phyloP scores from a whole-genome alignment of 768 basidiomycete species.

The Cystofilobasidium capitatum region DNA sequence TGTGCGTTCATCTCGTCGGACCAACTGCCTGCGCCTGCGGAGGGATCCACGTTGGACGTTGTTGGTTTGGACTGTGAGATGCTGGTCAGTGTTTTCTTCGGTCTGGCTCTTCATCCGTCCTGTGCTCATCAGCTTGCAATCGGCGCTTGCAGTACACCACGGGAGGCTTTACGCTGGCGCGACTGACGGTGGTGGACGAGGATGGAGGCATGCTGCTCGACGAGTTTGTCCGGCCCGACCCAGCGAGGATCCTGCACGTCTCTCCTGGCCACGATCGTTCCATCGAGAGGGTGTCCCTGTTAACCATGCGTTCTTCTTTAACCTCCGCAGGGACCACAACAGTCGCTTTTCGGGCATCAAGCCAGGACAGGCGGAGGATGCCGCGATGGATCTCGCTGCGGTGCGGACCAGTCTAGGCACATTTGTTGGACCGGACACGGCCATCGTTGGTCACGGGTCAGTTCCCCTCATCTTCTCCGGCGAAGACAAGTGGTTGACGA shows the following conservation, averaged over 20 bases:
- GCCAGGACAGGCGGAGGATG: constrained; percentile 44
- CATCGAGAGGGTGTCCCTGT: too few species aligned
- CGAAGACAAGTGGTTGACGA: too few species aligned
- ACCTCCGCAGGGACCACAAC: constrained; percentile 63
- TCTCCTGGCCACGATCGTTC: background rate
- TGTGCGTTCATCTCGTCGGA: constrained; percentile 56
- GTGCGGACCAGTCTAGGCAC: constrained; percentile 60
- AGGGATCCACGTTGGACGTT: constrained; percentile 49
- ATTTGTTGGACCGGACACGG: constrained; percentile 67
- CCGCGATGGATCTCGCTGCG: constrained; percentile 56
- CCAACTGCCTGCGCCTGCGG: constrained; percentile 26
- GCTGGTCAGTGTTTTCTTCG: constrained; percentile 44
- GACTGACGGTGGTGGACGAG: constrained; percentile 80
- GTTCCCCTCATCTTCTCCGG: background rate
- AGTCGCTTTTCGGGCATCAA: constrained; percentile 74
- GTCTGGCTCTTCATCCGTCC: background rate
- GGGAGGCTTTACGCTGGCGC: constrained; percentile 74
- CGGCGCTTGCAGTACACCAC: constrained; percentile 53
- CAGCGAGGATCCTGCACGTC: constrained; percentile 34
- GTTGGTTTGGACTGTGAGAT: constrained; percentile 94
- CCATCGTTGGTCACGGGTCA: constrained; percentile 62
- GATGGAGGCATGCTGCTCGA: constrained; percentile 67
- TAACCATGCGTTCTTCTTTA: background rate
- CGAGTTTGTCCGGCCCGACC: constrained; percentile 38
- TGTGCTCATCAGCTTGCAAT: background rate